Evolutionary conservation across 768 basidiomycete species (phyloP).

Genomic region (Russula virescens): DNA sequence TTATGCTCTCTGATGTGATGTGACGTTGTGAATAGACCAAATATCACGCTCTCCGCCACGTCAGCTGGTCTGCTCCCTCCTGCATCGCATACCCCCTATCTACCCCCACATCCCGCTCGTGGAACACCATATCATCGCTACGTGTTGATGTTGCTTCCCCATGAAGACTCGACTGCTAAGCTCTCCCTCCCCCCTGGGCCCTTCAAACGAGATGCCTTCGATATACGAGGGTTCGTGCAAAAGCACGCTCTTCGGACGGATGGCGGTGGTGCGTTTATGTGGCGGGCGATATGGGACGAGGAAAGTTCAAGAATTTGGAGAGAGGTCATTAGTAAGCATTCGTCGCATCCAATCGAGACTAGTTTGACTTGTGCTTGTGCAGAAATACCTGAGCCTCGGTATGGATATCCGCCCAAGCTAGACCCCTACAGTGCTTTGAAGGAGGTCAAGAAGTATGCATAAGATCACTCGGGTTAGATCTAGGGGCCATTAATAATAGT

Average conservation of each 20-base stretch:
- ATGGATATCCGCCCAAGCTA: constrained; percentile 45
- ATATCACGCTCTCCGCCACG: constrained; percentile 69
- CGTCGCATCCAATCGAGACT: constrained; percentile 24
- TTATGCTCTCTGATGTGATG: constrained; percentile 17
- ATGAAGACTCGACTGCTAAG: constrained; percentile 39
- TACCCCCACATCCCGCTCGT: constrained; percentile 88
- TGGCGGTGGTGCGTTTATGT: constrained; percentile 80
- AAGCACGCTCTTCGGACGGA: constrained; percentile 47
- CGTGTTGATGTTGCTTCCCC: constrained; percentile 66
- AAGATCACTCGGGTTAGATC: background rate
- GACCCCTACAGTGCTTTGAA: constrained; percentile 55
- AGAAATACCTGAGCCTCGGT: constrained; percentile 51
- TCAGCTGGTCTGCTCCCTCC: constrained; percentile 38
- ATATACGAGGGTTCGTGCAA: constrained; percentile 57
- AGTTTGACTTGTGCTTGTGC: constrained; percentile 20
- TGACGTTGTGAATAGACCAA: constrained; percentile 48
- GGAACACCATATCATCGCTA: constrained; percentile 93
- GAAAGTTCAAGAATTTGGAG: constrained; percentile 60
- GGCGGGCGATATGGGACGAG: constrained; percentile 70
- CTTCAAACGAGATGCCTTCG: constrained; percentile 50
- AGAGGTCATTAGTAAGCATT: constrained; percentile 55
- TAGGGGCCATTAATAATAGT: background rate
- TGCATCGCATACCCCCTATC: constrained; percentile 61
- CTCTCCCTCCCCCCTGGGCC: constrained; percentile 27
- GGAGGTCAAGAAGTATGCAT: constrained; percentile 21